These are phyloP conservation scores for Botrytis elliptica DNA, from an alignment of 2,329 filamentous ascomycete genomes.

Conservation along the genomic window DNA sequence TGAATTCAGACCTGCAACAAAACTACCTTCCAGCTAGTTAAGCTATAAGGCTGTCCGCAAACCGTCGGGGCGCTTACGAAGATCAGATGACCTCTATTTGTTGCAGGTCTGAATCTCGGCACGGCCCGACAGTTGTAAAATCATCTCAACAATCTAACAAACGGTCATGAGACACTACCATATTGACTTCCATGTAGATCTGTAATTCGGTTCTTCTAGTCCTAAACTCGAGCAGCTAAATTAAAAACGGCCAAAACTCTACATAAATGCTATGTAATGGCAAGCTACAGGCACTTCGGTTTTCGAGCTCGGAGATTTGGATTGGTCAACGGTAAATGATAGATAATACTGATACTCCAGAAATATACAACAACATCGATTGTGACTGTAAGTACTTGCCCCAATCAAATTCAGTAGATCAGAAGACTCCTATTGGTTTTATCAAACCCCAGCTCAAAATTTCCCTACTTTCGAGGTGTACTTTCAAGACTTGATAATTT, in stretches of 20 bases:
- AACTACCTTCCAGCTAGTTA: not conserved
- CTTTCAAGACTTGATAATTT: not conserved
- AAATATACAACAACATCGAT: not conserved
- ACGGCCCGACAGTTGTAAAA: not conserved
- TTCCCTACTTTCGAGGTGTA: not conserved
- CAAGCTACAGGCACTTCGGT: not conserved
- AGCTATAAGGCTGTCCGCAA: not conserved
- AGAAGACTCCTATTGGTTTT: not conserved
- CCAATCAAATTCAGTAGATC: not conserved
- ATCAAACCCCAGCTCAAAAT: not conserved
- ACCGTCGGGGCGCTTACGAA: not conserved
- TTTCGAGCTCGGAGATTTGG: not conserved
- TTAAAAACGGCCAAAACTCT: fast-evolving
- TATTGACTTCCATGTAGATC: not conserved
- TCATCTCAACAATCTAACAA: not conserved
- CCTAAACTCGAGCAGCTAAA: not conserved
- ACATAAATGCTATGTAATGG: not conserved
- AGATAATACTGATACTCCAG: not conserved
- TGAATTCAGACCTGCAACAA: not conserved
- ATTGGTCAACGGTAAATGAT: not conserved
- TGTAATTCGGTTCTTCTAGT: not conserved
- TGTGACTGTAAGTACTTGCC: not conserved
- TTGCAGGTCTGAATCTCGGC: not conserved
- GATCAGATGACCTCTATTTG: not conserved
- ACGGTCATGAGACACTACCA: not conserved